Evolutionary conservation across 2,329 filamentous ascomycete genomes (phyloP).

Genomic region (Xylaria sp.): DNA sequence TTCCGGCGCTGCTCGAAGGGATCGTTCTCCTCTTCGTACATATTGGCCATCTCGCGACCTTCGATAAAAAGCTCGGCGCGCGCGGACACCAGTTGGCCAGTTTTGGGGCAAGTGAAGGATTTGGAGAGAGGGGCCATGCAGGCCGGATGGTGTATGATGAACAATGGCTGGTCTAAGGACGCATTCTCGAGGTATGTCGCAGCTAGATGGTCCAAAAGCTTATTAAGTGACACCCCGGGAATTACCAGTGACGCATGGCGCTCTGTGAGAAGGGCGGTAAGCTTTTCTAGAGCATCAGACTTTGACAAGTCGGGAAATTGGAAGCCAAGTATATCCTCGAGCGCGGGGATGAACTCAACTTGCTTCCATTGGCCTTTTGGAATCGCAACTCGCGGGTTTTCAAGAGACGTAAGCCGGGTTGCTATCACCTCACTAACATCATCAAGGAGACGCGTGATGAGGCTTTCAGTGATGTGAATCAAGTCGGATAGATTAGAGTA

Average conservation of each 20-base stretch:
- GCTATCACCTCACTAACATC: constrained; percentile 54
- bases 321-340: constrained; percentile 71
- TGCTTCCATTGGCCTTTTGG: constrained; percentile 65
- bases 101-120: constrained; percentile 73
- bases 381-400: constrained; percentile 53
- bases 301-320: constrained; percentile 67
- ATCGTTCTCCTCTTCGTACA: constrained; percentile 98
- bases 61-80: constrained; percentile 85
- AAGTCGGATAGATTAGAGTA: constrained; percentile 78
- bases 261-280: constrained; percentile 61
- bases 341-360: constrained; percentile 80
- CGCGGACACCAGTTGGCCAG: constrained; percentile 75
- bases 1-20: constrained; percentile 86
- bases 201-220: constrained; percentile 81
- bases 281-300: constrained; percentile 60
- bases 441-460: constrained; percentile 66
- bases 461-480: constrained; percentile 74
- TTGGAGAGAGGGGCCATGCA: constrained; percentile 92
- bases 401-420: constrained; percentile 52
- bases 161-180: constrained; percentile 71
- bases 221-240: constrained; percentile 58
- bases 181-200: constrained; percentile 77
- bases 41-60: constrained; percentile 86
- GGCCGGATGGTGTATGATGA: constrained; percentile 88
- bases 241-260: constrained; percentile 68